Base-by-base conservation (phyloP, 2,329 filamentous ascomycete genomes). In the Cucurbitaria berberidis region DNA sequence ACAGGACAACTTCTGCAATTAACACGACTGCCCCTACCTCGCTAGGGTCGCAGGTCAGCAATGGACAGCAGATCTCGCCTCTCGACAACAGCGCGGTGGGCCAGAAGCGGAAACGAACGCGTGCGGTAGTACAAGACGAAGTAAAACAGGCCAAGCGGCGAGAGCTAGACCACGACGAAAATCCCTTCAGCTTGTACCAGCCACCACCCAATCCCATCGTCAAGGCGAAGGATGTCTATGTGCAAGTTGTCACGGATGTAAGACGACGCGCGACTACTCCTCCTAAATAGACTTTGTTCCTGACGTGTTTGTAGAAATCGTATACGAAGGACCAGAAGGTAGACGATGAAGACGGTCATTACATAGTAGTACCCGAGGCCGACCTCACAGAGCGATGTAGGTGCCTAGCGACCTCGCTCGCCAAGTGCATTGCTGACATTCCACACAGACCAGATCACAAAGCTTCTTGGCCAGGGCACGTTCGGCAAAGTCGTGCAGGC, bases 401-500 rank as follows among this genome's bases (percentile, higher is more conserved):
- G 91, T 84, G 35, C 45, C 40, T 30, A 29, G 48, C 40, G 27
- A 32, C 38, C 11, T 32, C 43, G 36, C 32, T 22, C 36, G 29
- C 15, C 10, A 6, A 13, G 22, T 3, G 15, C 26, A 21, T 24
- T 53, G 43, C 62, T 72, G 46, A 70, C 62, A 46, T 46, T 39
- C 10, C 32, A 10, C 26, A 22, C 63, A 96, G 93, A 98, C 76
- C 87, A 90, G 78, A 93, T 99, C 65, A 82, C 89, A 57, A 92
- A 91, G 65, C 83, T 98, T 24, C 87, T 99, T 11, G 95, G 95
- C 19, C 95, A 99, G 77, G 95, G 95, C 59, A 99, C 95, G 0
- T 99, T 99, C 73, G 95, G 95, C 70, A 99, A 99, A 76, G 95
- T 99, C 15, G 95, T 99, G 16, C 89, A 97, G 75, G 95, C 95